Evolutionary conservation across 2,329 filamentous ascomycete species (phyloP), one percentile per base, ranked within the genome.

Genomic region (Penicillium digitatum): DNA sequence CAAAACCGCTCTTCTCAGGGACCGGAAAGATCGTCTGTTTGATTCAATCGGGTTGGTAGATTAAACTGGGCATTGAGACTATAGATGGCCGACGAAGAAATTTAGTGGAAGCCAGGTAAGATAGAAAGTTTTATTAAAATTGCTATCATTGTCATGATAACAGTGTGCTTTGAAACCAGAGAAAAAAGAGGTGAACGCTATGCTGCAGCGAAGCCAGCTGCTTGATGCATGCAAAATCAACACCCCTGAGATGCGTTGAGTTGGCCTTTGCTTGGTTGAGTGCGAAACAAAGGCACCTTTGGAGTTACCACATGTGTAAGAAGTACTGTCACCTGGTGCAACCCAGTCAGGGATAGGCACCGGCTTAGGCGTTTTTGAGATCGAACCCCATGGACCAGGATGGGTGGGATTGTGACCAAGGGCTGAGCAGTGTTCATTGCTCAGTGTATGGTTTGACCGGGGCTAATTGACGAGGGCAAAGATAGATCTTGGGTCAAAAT

Each of bases 1-100:
- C 34, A 29, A 38, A 32, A 22, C 6, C 26, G 3, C n/a, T 9
- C 48, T 20, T 52, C 26, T n/a, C 46, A 37, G 76, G 20, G 24
- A 20, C 42, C 27, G 34, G 50, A 47, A 43, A 52, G 42, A 20
- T 40, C 50, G 9, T 32, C 34, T 47, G 50, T 40, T 27, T 53
- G 40, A 46, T 40, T n/a, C 1, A 14, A 49, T 29, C 5, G n/a
- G 40, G 11, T 22, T 27, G 20, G 22, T 12, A 27, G 26, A 16
- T 20, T 50, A 4, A 22, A 16, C 26, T 43, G 16, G 38, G 7
- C 5, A 44, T 20, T 7, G 20, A 35, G 12, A 22, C 39, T 51
- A 51, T 24, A 51, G 5, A 16, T 27, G 14, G 14, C 32, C 11
- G 32, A 31, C 39, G 44, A 34, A 37, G 12, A 20, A 27, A 26